Base-by-base conservation (phyloP, 2,329 filamentous ascomycete genomes). In the Biscogniauxia marginata region DNA sequence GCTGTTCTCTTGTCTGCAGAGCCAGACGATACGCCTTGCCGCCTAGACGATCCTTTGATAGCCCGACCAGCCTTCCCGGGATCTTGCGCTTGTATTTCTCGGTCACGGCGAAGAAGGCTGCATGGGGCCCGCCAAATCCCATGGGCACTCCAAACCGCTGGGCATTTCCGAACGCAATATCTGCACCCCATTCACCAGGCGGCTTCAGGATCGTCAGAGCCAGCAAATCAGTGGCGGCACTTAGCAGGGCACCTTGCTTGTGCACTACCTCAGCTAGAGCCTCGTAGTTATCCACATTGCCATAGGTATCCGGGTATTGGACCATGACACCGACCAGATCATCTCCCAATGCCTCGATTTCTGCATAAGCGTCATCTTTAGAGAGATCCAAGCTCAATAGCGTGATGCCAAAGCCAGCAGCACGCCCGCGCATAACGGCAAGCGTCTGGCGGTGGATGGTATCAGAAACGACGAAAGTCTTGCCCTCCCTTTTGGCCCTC, bases 51-150 rank as follows among this genome's bases (percentile, higher is more conserved):
- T 98, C 93, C 74, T 96, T 96, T 50, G 93, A 96, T 3, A 97
- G 82, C 64, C 93, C 93, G 59, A 98, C 89, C 24, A 97, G 77
- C 64, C 93, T 89, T 46, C 93, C 93, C 4, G 93, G 93, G 61
- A 97, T 93, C 77, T 96, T 96, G 58, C 93, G 84, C 84, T 97
- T 97, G 77, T 93, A 86, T 74, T 93, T 91, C 50, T 97, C 93
- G 53, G 85, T 85, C 53, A 93, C 92, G 19, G 93, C 90, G 72
- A 98, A 97, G 83, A 98, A 98, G 18, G 93, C 93, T 22, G 93
- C 93, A 69, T 97, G 93, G n/a, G 93, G 93, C 19, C 93, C 93
- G 67, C 93, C 93, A 66, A 88, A 96, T 50, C 93, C 93, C 70
- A 97, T 85, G 2, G 93, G 93, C 11, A 98, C 90, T 72, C 93